Percentiles rank a stretch among this genome's conserved stretches.
Evolutionary conservation across 2,329 filamentous ascomycete genomes (phyloP).

Genomic region (Rhynchosporium agropyri): DNA sequence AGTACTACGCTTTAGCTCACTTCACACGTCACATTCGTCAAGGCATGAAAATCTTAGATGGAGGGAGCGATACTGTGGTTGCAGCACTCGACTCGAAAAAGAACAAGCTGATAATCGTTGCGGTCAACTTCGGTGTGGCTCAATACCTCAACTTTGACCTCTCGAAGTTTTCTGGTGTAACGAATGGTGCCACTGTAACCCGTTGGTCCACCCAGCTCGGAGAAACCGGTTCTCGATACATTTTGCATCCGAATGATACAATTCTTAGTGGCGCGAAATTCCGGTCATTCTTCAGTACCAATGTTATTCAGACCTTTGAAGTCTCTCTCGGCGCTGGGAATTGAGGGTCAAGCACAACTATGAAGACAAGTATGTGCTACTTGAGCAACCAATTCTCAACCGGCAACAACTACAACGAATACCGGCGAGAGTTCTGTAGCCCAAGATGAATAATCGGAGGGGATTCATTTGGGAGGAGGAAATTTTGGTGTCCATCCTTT

Average conservation of each 20-base stretch:
- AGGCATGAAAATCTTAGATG: background rate
- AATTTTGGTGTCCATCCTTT: too few species aligned
- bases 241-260: background rate
- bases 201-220: background rate
- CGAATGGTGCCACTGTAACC: background rate
- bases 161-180: background rate
- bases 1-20: background rate
- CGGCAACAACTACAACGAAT: too few species aligned
- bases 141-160: background rate
- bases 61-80: background rate
- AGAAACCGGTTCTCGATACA: background rate
- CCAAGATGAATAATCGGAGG: too few species aligned
- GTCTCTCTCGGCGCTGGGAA: too few species aligned
- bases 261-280: conserved; percentile 42
- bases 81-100: background rate
- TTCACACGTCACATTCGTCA: background rate
- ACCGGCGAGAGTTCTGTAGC: too few species aligned
- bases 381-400: too few species aligned
- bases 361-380: too few species aligned
- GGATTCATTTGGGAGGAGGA: too few species aligned
- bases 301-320: too few species aligned
- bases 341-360: too few species aligned
- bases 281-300: too few species aligned
- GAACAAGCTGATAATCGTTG: background rate
- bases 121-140: background rate